Base-by-base conservation (phyloP, 2,329 filamentous ascomycete genomes). In the Paracamarosporium sp. region DNA sequence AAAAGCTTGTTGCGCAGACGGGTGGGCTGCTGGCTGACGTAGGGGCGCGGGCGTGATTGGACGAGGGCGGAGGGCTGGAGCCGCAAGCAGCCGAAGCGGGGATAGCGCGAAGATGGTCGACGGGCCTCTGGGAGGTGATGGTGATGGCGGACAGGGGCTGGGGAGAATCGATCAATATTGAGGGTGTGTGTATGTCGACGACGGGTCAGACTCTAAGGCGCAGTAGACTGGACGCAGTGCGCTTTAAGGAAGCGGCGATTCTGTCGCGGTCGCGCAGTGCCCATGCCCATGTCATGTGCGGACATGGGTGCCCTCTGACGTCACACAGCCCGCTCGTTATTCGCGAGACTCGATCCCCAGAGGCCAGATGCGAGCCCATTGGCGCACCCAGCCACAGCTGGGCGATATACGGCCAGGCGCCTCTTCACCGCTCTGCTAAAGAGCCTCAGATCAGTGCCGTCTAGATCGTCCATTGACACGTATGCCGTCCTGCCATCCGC, bases 31-130 rank as follows among this genome's bases (percentile, higher is more conserved):
- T 20, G 56, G 55, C 67, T 76, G 74, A 76, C 73, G 74, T 76
- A 72, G 56, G 65, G 59, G 50, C 62, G 51, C 53, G 53, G 54
- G 60, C 50, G 62, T 74, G 73, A 76, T 76, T 76, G 72, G 73
- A 61, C 64, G 57, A 61, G 50, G 56, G 46, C 44, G 40, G 33
- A 56, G 52, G 56, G 55, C 54, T 48, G 59, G 51, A 47, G 50
- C 41, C 53, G 58, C 60, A 56, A 47, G 46, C 57, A 55, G 66
- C 65, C 61, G 62, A 60, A 63, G 60, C 15, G 47, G 58, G 62
- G 55, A 64, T 71, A 67, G 70, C 58, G 65, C 63, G 51, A 56
- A 63, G 60, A 53, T 59, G 61, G 60, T 59, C 52, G 38, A 57
- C 56, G 41, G 53, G 38, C 35, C 36, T 40, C 17, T 40, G 36